Base-by-base conservation (phyloP, 2,329 filamentous ascomycete genomes). In the Teratosphaeria nubilosa region DNA sequence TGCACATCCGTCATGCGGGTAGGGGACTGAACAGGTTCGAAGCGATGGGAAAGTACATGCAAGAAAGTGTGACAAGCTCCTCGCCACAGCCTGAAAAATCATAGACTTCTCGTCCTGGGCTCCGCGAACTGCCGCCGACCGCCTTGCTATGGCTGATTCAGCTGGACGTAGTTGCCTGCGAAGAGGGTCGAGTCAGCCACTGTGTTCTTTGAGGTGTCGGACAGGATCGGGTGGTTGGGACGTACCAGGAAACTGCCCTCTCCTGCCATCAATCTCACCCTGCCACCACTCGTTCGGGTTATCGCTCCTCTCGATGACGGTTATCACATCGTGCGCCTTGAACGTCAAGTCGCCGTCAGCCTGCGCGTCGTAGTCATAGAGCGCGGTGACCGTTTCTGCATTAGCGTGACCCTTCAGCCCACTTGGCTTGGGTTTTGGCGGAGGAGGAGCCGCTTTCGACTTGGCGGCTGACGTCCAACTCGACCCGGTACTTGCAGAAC, bases 211-310 rank as follows among this genome's bases (percentile, higher is more conserved):
- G 41, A 16, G 59, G 55, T 22, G 53, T 22, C 48, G 16, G n/a
- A 25, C 20, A 22, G 45, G 34, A n/a, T 9, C 14, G 27, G 16
- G 37, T 10, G 27, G 52, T 27, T n/a, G 11, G 57, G 56, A 74
- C 84, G 71, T 80, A 96, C 94, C 94, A 76, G 94, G 94, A 73
- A 99, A 99, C 70, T 97, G 92, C 27, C 94, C 94, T 69, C 88
- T 79, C 75, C 86, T 87, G 54, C 88, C 90, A 59, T 87, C 80
- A 56, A 95, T 71, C 70, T 84, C 88, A 41, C 94, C 94, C 9
- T 81, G 86, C 94, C 94, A 99, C 94, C 94, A 99, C 74, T 99
- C 94, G 66, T 99, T 97, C 55, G 90, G 86, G 68, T 96, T 96
- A 53, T 65, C 64, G 45, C 68, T 95, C 65, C 89, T 82, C 60